Evolutionary conservation across 2,329 filamentous ascomycete genomes (phyloP), one percentile per base, ranked within the genome.

Genomic region (Lecanicillium sp.): DNA sequence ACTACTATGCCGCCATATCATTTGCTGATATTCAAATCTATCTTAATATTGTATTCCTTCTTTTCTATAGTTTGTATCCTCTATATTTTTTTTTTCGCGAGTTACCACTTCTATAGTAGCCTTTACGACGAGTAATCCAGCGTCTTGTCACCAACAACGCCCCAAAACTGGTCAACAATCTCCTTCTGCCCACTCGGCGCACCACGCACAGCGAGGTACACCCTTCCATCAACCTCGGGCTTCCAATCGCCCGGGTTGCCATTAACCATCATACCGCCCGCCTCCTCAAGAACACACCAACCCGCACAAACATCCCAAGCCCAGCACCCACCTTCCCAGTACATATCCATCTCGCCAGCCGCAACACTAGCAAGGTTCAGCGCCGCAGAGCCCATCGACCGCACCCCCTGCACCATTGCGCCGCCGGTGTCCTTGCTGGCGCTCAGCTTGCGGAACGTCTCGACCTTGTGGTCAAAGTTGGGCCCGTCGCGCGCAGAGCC

Each of bases 291-390:
- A 43, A 90, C 80, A 42, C 80, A 78, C 85, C 84, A 89, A 0
- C 80, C 85, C 5, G 85, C 85, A 53, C 82, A 85, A 3, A 90
- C 85, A 56, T 90, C 85, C 85, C 85, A 90, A 2, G 84, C 83
- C 75, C 83, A 90, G 58, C 83, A 87, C 1, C 85, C 85, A 28
- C 81, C 83, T 62, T 90, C 85, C 85, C 85, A 90, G 56, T 86
- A 90, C 16, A 77, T 51, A 55, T 90, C 85, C 18, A 86, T 49
- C 56, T 78, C 71, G 0, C 85, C 85, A 9, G 76, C 73, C 3
- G 85, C 85, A 4, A 86, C 80, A 29, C 70, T 73, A 41, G 82
- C 85, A 14, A 89, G 59, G 57, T 89, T 89, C 50, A 90, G 63
- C 29, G 85, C 85, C 7, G 85, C 85, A 36, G 73, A 80, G 3